Evolutionary conservation across 106 monocot species (phyloP), one percentile per base, ranked within the genome.

Genomic region (Platanthera guangdongensis): DNA sequence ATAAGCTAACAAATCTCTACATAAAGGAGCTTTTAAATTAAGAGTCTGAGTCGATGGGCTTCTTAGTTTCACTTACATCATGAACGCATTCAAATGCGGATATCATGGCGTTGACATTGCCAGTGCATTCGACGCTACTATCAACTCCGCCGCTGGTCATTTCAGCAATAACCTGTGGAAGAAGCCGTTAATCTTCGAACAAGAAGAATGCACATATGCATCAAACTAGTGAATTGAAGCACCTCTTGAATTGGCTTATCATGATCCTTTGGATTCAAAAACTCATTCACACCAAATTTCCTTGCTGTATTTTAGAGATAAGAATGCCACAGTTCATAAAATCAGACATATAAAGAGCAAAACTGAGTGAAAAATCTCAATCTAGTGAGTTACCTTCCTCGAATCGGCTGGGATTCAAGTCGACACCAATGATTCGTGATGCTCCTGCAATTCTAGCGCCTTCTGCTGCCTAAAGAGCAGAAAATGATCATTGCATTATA

Each of bases 91-190:
- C 78, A 30, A 83, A 83, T 9, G 83, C 83, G 50, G 83, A 83
- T 69, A 83, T 83, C 83, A 83, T 79, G 55, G 83, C 83, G 50
- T 79, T 30, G 21, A 78, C 52, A 68, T 83, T 74, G 47, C 82
- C 78, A 0, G 83, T 83, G 68, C 83, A 83, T 49, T 83, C 83
- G 5, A 83, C 46, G 25, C 79, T 80, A 50, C 83, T 45, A 47
- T 83, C 83, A 10, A 83, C 83, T 69, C 83, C 83, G 6, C 83
- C 83, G n/a, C 47, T 75, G 3, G 83, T 83, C 79, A 76, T 83
- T 47, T 79, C 83, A 1, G 62, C 57, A 52, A 83, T 22, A 10
- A 83, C 79, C 79, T 83, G n/a, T 76, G 5, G 14, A 3, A 77
- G 54, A 57, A 39, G 39, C 9, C 16, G 3, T 30, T 57, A 9